Conservation (phyloP, 2,329 filamentous ascomycete genomes). For the Colletotrichum tofieldiae region DNA sequence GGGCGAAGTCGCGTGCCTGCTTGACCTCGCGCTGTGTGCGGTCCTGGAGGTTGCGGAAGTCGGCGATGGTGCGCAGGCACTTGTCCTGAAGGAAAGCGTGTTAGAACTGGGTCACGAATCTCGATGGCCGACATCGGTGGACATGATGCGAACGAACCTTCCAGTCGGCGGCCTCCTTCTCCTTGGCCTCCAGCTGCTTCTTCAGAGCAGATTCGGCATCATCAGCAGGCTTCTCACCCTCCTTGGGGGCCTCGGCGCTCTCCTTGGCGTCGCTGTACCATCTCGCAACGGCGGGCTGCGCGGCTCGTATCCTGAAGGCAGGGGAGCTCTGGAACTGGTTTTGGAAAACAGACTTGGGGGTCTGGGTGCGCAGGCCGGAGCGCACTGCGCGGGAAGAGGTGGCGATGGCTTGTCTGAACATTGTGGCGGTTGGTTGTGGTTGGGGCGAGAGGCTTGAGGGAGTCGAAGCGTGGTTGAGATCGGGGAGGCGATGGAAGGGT, state of each 20-base stretch:
- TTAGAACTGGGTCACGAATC: conserved; percentile 16
- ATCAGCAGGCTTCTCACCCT: conserved; percentile 45
- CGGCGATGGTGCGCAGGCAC: conserved; percentile 93
- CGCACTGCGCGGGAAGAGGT: conserved; percentile 62
- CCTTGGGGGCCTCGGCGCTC: conserved; percentile 47
- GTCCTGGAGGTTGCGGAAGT: conserved; percentile 98
- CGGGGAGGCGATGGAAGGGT: conserved; percentile 25
- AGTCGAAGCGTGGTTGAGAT: conserved; percentile 16
- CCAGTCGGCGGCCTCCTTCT: conserved; percentile 76
- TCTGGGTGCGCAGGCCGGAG: conserved; percentile 56
- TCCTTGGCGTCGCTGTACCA: conserved; percentile 67
- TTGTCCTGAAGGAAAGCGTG: conserved; percentile 77
- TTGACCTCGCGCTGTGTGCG: conserved; percentile 93
- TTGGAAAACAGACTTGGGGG: conserved; percentile 54
- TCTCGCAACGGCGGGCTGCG: conserved; percentile 55
- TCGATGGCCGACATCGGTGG: conserved; percentile 31
- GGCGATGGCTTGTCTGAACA: conserved; percentile 64
- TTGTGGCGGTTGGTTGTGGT: conserved; percentile 47
- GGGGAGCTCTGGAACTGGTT: conserved; percentile 57
- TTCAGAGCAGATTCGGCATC: conserved; percentile 62
- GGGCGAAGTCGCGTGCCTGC: conserved; percentile 90
- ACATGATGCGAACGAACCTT: conserved; percentile 76
- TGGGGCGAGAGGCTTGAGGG: conserved; percentile 6
- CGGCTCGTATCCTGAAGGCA: conserved; percentile 55
- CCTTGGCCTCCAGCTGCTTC: conserved; percentile 68